A percentile compares a stretch with the other conserved stretches of the same genome.
Evolutionary conservation across 768 basidiomycete species (phyloP).

Genomic region (Baorangia bicolor): DNA sequence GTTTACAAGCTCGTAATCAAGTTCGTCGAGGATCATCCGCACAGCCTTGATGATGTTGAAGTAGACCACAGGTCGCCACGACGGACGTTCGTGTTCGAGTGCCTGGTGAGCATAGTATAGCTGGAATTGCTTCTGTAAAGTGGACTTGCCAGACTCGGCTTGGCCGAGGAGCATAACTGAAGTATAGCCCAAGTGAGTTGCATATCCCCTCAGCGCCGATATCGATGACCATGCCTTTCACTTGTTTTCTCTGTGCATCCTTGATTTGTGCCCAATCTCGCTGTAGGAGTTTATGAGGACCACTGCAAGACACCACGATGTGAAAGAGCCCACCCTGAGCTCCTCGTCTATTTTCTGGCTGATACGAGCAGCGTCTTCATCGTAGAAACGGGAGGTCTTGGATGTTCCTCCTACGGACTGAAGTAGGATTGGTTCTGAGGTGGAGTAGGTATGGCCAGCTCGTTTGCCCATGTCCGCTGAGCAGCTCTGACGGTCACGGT

Average conservation of each 20-base stretch:
- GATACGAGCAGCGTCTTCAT: constrained; percentile 44
- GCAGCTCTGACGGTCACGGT: constrained; percentile 10
- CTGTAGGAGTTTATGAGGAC: constrained; percentile 31
- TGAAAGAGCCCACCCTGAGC: constrained; percentile 40
- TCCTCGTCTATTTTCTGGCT: constrained; percentile 59
- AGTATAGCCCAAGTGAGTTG: constrained; percentile 5
- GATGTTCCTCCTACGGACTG: constrained; percentile 32
- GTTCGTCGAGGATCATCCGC: constrained; percentile 68
- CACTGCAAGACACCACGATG: not conserved
- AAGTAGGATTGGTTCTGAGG: constrained; percentile 32
- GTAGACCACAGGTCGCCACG: constrained; percentile 79
- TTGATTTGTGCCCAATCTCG: constrained; percentile 48
- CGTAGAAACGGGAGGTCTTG: constrained; percentile 36
- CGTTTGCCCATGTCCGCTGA: constrained; percentile 28
- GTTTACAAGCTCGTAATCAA: constrained; percentile 56
- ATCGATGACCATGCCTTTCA: constrained; percentile 46
- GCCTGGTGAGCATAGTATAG: constrained; percentile 71
- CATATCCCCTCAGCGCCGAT: not conserved
- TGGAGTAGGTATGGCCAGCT: constrained; percentile 28
- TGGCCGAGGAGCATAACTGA: constrained; percentile 76
- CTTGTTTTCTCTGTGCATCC: constrained; percentile 45
- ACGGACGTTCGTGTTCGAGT: constrained; percentile 67
- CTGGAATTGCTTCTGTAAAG: constrained; percentile 83
- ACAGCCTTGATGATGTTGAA: constrained; percentile 83
- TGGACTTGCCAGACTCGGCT: constrained; percentile 81